Base-by-base conservation (phyloP, 352 stramenopile species). In the Phytophthora hibernalis region DNA sequence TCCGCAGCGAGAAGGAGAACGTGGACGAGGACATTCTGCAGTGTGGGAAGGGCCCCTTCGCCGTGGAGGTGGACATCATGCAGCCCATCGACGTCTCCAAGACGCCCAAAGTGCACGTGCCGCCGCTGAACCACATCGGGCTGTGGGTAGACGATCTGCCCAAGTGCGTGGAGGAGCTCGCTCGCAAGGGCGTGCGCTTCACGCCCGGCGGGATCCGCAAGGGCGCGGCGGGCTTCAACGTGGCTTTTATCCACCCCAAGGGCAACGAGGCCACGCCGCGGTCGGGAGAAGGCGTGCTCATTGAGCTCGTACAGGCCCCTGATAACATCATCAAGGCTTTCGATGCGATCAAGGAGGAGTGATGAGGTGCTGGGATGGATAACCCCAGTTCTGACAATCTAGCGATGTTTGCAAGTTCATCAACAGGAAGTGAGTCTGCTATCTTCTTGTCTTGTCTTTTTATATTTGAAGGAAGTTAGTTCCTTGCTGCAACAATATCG, bases 221-320 rank as follows among this genome's bases (percentile, higher is more conserved):
- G 72, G 98, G 98, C 50, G 98, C 97, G 6, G 80, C 93, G n/a
- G 98, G 98, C 30, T 97, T 99, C 67, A 87, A 99, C 70, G 95
- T 99, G 28, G 95, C 93, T 24, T 99, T 99, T 70, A 98, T 99
- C 72, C 97, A 99, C 82, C 97, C 97, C 11, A 99, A 99, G 72
- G 96, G 96, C 57, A 99, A 98, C 73, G 95, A 98, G 33, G 70
- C 79, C 15, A 68, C 80, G 53, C 96, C 96, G 16, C 87, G 98
- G 47, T 95, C 89, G 31, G 96, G 96, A 30, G 87, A 96, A 75
- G 97, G 96, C 20, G 96, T 99, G 59, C 86, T 99, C 58, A 98
- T 99, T 73, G 97, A 99, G 65, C 81, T 99, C 26, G 97, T 99
- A 21, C 97, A 99, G 76, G 97, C 97, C 30, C 97, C 97, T 7